Conservation (phyloP, 306 rosid species). For the Alnus rubra region DNA sequence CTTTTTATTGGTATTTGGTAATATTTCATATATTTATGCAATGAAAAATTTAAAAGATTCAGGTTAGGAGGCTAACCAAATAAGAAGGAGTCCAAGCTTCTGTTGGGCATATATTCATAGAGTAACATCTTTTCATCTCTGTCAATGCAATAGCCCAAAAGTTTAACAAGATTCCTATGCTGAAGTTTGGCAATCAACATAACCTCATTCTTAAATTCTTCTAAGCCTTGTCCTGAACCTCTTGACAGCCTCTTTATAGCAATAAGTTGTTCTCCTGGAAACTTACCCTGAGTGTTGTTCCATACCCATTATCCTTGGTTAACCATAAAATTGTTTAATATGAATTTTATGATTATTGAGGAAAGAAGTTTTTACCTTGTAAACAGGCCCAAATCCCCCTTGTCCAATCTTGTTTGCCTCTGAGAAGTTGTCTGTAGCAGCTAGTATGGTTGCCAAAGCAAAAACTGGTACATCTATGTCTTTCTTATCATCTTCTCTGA, state of each 20-base stretch:
- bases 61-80: constrained; percentile 1
- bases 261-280: constrained; percentile 9
- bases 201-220: constrained; percentile 26
- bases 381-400: neutral
- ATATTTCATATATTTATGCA: neutral
- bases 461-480: constrained; percentile 22
- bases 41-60: neutral
- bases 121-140: constrained; percentile 17
- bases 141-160: constrained; percentile 20
- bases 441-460: constrained; percentile 15
- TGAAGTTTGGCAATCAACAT: constrained; percentile 28
- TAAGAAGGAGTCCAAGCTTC: constrained; percentile 16
- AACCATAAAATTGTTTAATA: neutral
- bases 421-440: neutral
- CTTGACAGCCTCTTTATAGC: constrained; percentile 22
- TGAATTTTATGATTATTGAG: neutral
- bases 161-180: neutral
- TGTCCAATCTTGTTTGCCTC: neutral
- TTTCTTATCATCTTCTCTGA: constrained; percentile 19
- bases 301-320: neutral
- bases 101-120: constrained; percentile 30
- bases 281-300: constrained; percentile 23
- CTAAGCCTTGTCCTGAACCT: constrained; percentile 20
- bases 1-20: neutral
- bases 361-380: neutral